A percentile compares a stretch with the other conserved stretches of the same genome.
Evolutionary conservation across 2,329 filamentous ascomycete species (phyloP).

Genomic region (Chaetomium strumarium): DNA sequence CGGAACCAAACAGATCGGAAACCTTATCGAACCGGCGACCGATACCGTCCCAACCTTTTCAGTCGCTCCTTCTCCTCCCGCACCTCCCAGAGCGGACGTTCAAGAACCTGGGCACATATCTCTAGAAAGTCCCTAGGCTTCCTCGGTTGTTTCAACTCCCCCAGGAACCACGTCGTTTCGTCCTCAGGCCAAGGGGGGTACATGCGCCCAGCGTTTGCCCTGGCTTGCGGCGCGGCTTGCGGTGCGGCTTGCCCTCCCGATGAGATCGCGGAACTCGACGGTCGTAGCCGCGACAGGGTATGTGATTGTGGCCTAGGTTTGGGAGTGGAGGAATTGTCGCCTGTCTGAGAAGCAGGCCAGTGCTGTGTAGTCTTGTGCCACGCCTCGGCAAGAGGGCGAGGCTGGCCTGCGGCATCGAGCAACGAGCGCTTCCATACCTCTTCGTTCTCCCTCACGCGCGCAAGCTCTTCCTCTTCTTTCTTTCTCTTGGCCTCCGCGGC

Average conservation of each 20-base stretch:
- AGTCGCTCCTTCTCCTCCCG: slow-evolving; percentile 2
- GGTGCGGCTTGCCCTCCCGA: neutral
- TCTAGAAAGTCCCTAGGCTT: neutral
- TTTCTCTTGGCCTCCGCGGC: neutral
- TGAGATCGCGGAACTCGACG: neutral
- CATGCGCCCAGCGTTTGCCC: neutral
- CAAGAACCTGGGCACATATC: slow-evolving; percentile 7
- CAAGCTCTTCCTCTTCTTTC: neutral
- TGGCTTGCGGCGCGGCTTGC: neutral
- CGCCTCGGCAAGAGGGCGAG: slow-evolving; percentile 3
- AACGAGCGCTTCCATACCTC: neutral
- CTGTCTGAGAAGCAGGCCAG: neutral
- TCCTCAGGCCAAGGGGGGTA: slow-evolving; percentile 3
- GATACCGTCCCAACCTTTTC: neutral
- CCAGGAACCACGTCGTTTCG: slow-evolving; percentile 4
- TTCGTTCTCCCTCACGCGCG: neutral
- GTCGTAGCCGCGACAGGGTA: too few relatives aligned
- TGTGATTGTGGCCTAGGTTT: too few relatives aligned
- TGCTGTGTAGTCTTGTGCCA: neutral
- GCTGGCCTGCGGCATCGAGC: neutral
- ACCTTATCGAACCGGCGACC: neutral
- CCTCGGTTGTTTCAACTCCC: neutral
- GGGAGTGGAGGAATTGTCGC: too few relatives aligned
- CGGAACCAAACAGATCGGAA: neutral
- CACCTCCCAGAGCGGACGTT: slow-evolving; percentile 3